Evolutionary conservation across 371 early-diverging fungal species (phyloP).

Genomic region (Apophysomyces variabilis): DNA sequence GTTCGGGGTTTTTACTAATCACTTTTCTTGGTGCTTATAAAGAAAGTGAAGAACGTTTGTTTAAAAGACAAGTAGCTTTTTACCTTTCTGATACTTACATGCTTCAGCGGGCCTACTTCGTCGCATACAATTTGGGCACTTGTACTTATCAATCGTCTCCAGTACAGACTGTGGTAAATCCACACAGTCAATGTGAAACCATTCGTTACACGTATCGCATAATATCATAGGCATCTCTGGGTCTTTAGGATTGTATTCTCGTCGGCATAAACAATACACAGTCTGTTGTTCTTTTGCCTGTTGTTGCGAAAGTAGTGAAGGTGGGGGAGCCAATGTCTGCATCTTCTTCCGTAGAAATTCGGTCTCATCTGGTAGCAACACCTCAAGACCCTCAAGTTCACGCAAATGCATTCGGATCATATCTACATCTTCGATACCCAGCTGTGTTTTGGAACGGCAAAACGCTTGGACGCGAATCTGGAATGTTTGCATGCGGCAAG

Average conservation of each 20-base stretch:
- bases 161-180: slow-evolving; percentile 23
- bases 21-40: neutral
- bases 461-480: slow-evolving; percentile 43
- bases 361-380: slow-evolving; percentile 50
- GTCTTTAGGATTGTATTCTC: slow-evolving; percentile 22
- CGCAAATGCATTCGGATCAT: slow-evolving; percentile 52
- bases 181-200: slow-evolving; percentile 63
- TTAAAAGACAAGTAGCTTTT: neutral
- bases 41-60: neutral
- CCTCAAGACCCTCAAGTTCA: slow-evolving; percentile 62
- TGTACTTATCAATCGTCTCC: slow-evolving; percentile 29
- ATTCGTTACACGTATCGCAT: slow-evolving; percentile 65
- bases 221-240: slow-evolving; percentile 48
- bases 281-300: slow-evolving; percentile 5
- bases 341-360: slow-evolving; percentile 52
- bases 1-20: slow-evolving; percentile 1
- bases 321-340: slow-evolving; percentile 32
- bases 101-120: neutral
- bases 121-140: slow-evolving; percentile 21
- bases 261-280: slow-evolving; percentile 50
- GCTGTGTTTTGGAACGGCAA: slow-evolving; percentile 40
- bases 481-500: slow-evolving; percentile 38
- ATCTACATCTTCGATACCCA: slow-evolving; percentile 39
- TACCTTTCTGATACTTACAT: neutral
- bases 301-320: slow-evolving; percentile 16